Conservation (phyloP, 2,329 filamentous ascomycete species). For the Cladobotryum mycophilum region DNA sequence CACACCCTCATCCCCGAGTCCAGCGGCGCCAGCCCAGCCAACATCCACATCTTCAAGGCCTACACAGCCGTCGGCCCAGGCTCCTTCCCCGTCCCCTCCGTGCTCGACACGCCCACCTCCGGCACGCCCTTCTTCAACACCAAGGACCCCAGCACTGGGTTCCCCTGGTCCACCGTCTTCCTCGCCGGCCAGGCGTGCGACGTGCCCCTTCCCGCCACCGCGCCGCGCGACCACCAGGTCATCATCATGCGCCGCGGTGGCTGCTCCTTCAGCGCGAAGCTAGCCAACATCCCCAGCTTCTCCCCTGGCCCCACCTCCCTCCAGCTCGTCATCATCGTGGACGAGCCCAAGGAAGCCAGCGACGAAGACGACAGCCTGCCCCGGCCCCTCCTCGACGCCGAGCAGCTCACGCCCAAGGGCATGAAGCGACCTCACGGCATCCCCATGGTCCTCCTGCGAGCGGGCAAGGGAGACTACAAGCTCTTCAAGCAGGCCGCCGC, state of each 20-base stretch:
- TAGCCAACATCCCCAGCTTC: slow-evolving; percentile 77
- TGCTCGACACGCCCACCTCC: slow-evolving; percentile 48
- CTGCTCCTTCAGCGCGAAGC: slow-evolving; percentile 78
- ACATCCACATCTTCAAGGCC: slow-evolving; percentile 46
- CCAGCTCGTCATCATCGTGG: slow-evolving; percentile 75
- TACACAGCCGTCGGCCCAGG: slow-evolving; percentile 50
- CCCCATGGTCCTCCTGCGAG: slow-evolving; percentile 76
- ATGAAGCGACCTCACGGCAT: slow-evolving; percentile 65
- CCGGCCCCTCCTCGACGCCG: slow-evolving; percentile 67
- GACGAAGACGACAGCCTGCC: slow-evolving; percentile 30
- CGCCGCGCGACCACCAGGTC: slow-evolving; percentile 59
- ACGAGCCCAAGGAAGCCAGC: slow-evolving; percentile 29
- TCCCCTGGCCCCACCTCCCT: slow-evolving; percentile 55
- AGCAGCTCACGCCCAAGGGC: slow-evolving; percentile 65
- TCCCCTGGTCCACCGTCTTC: slow-evolving; percentile 66
- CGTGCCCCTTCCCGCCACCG: slow-evolving; percentile 45
- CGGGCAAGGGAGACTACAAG: slow-evolving; percentile 55
- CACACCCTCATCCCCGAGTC: slow-evolving; percentile 24
- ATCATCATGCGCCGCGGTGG: slow-evolving; percentile 76
- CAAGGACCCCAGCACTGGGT: slow-evolving; percentile 32
- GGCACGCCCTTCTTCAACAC: slow-evolving; percentile 37
- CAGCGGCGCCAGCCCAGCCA: slow-evolving; percentile 22
- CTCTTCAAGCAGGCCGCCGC: slow-evolving; percentile 57
- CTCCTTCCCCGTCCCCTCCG: slow-evolving; percentile 63
- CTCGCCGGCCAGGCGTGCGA: slow-evolving; percentile 65